Evolutionary conservation across 345 rosid genomes (phyloP), one percentile per base, ranked within the genome.

Genomic region (Gossypium herbaceum): DNA sequence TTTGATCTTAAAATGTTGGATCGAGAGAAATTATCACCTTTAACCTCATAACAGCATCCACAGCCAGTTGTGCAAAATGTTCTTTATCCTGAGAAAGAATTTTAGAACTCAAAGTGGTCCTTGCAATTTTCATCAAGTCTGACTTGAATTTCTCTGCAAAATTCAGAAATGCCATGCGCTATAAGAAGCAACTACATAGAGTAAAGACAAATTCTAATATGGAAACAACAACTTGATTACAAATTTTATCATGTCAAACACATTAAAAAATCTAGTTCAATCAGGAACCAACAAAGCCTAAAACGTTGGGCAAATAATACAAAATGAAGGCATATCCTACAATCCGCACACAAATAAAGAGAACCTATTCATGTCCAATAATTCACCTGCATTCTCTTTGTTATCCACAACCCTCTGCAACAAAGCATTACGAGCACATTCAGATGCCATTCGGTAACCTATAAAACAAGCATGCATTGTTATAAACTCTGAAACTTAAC

Each of bases 391-490:
- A 79, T 95, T 67, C 50, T 82, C 93, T 83, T 93, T 95, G 79
- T 93, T 93, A 81, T 91, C 94, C 62, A 81, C 79, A 22, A 88
- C 97, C 82, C 85, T 88, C 80, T 80, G 78, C 79, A 87, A 78
- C 82, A 95, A 72, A 67, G 96, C 97, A 80, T 90, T 71, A 60
- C 85, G 93, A 70, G 98, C 98, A 79, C 97, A 90, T 80, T 95
- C 98, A n/a, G 97, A 89, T 45, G 98, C 97, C 99, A 95, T 91
- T 59, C 99, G 84, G 51, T 78, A 95, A 72, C 99, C 99, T 94
- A 81, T n/a, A 79, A 69, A 78, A 80, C 71, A 71, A 67, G 29
- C 64, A 68, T 16, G 43, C 9, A 48, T 75, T 1, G 61, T 56
- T 48, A 65, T 17, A 41, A 54, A 39, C 15, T 24, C 22, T 69